A percentile compares a stretch with the other conserved stretches of the same genome.
Evolutionary conservation across 2,329 filamentous ascomycete genomes (phyloP).

Genomic region (Teratosphaeria viscida): DNA sequence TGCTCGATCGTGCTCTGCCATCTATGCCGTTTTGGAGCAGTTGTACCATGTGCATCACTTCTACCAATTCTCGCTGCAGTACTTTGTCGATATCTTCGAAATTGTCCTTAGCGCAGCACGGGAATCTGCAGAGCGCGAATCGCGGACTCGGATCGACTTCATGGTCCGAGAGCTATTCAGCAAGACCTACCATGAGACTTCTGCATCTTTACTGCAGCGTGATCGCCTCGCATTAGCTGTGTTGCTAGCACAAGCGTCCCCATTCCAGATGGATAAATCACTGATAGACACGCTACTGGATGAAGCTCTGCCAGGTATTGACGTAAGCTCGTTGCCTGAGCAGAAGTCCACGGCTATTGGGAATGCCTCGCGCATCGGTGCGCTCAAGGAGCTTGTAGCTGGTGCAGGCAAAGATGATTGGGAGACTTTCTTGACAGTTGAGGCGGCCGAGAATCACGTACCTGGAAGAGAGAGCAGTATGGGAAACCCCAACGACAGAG

Average conservation of each 20-base stretch:
- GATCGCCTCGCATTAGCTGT: conserved; percentile 91
- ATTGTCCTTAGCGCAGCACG: conserved; percentile 75
- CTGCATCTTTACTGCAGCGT: conserved; percentile 81
- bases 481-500: conserved; percentile 56
- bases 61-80: conserved; percentile 97
- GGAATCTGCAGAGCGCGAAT: conserved; percentile 49
- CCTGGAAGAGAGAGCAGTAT: conserved; percentile 58
- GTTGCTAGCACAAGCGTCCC: conserved; percentile 89
- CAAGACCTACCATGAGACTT: conserved; percentile 86
- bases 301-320: conserved; percentile 60
- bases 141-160: conserved; percentile 66
- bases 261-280: conserved; percentile 85
- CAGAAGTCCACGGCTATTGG: conserved; percentile 58
- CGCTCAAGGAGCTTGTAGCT: conserved; percentile 64
- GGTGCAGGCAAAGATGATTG: conserved; percentile 54
- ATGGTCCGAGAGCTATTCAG: conserved; percentile 89
- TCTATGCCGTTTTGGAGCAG: conserved; percentile 93
- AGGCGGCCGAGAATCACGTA: conserved; percentile 74
- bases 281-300: conserved; percentile 83
- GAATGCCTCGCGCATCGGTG: conserved; percentile 56
- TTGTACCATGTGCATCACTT: conserved; percentile 98
- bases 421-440: conserved; percentile 74
- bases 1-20: conserved; percentile 88
- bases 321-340: conserved; percentile 60
- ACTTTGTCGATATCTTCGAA: conserved; percentile 96